A percentile compares a stretch with the other conserved stretches of the same genome.
Conservation (phyloP, 2,329 filamentous ascomycete species). For the Neodidymelliopsis sp. region DNA sequence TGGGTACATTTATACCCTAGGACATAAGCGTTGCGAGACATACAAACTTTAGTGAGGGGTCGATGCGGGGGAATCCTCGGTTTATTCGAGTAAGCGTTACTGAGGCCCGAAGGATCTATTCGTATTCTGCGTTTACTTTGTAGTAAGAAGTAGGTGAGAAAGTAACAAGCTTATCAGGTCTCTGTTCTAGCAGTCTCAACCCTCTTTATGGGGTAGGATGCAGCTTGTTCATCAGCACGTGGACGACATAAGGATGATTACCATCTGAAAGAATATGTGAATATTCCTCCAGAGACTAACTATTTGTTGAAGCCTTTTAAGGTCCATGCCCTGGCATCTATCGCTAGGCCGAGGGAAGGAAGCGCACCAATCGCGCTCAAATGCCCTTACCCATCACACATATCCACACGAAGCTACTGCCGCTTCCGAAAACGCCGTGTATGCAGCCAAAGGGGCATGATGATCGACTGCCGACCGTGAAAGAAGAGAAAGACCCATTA, state of each 20-base stretch:
- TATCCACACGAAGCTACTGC: conserved; percentile 2
- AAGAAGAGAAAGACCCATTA: conserved; percentile 8
- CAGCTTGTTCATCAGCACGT: not conserved
- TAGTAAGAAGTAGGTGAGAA: no score
- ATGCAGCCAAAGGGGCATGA: conserved; percentile 17
- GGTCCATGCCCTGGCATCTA: conserved; percentile 6
- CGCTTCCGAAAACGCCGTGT: conserved; percentile 13
- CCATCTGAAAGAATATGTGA: conserved; percentile 1
- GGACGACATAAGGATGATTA: no score
- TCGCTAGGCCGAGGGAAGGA: conserved; percentile 1
- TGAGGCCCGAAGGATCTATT: no score
- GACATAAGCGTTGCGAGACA: not conserved
- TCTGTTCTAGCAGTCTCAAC: no score
- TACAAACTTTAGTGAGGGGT: conserved; percentile 12
- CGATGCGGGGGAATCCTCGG: conserved; percentile 15
- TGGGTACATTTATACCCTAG: conserved; percentile 4
- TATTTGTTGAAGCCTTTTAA: conserved; percentile 11
- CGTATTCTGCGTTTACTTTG: no score
- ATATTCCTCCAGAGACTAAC: conserved; percentile 1
- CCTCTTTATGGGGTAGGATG: no score
- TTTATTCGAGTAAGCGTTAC: conserved; percentile 11
- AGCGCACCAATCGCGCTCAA: conserved; percentile 14
- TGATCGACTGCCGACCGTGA: conserved; percentile 10
- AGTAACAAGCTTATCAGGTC: no score
- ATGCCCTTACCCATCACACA: conserved; percentile 5